Conservation (phyloP, 139 green algal species). For the Coelastrella sp. region DNA sequence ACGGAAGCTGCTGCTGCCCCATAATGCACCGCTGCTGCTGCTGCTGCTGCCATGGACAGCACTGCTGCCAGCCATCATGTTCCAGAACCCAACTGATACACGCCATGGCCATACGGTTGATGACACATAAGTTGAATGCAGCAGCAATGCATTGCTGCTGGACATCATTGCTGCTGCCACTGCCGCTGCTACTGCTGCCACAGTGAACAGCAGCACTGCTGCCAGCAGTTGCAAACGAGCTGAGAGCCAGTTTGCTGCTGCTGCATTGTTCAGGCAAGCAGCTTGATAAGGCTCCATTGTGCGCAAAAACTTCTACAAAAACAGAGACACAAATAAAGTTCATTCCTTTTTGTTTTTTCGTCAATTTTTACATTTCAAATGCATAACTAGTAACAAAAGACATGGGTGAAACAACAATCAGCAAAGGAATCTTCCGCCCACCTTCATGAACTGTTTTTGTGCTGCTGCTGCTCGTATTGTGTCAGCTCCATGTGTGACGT, state of each 20-base stretch:
- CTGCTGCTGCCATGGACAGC: constrained; percentile 50
- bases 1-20: background rate
- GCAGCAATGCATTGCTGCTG: background rate
- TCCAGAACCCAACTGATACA: no score
- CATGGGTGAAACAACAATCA: background rate
- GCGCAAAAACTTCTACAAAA: constrained; percentile 19
- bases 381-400: no score
- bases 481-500: constrained; percentile 56
- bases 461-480: constrained; percentile 67
- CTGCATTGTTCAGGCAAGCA: constrained; percentile 36
- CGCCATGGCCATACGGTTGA: no score
- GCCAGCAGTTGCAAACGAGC: constrained; percentile 88
- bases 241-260: constrained; percentile 76
- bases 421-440: background rate
- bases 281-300: constrained; percentile 35
- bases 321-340: background rate
- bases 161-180: constrained; percentile 4
- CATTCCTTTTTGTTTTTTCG: background rate
- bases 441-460: constrained; percentile 62
- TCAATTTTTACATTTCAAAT: background rate
- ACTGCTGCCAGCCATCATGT: constrained; percentile 63
- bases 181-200: constrained; percentile 63
- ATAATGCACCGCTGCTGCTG: background rate
- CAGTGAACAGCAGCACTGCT: constrained; percentile 66
- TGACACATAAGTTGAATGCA: no score